Conservation (phyloP, 192 early-diverging fungal genomes). For the Phlyctochytrium bullatum region DNA sequence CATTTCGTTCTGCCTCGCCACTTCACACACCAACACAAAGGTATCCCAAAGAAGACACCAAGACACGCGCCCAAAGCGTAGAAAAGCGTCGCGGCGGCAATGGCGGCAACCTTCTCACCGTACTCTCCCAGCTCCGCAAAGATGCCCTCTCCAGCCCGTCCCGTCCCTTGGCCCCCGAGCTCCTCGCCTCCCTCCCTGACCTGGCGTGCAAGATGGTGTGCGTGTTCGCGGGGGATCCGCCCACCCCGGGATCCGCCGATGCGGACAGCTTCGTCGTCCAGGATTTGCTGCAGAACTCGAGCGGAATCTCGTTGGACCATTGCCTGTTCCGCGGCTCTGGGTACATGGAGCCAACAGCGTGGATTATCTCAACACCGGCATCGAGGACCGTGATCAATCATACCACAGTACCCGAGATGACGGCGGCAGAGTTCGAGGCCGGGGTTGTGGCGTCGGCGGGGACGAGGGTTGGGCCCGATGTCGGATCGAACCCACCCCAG, state of each 20-base stretch:
- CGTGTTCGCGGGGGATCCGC: constrained; percentile 17
- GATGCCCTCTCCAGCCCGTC: neutral
- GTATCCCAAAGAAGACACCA: constrained; percentile 57
- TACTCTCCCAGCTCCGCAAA: constrained; percentile 43
- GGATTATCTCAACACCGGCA: constrained; percentile 58
- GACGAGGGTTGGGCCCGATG: no score
- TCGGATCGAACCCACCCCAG: neutral
- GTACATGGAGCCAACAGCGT: constrained; percentile 42
- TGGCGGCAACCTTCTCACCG: constrained; percentile 53
- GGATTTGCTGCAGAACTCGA: constrained; percentile 7
- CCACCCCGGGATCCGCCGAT: neutral
- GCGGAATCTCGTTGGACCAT: constrained; percentile 13
- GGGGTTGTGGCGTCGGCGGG: constrained; percentile 27
- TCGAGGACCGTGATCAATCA: constrained; percentile 66
- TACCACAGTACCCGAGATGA: constrained; percentile 60
- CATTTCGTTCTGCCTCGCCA: neutral
- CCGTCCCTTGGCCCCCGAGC: neutral
- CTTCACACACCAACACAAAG: constrained; percentile 2
- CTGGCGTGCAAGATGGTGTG: constrained; percentile 12
- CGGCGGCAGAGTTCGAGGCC: constrained; percentile 51
- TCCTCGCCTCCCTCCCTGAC: neutral
- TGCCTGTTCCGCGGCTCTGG: constrained; percentile 25
- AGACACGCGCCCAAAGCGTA: constrained; percentile 52
- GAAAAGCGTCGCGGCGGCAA: constrained; percentile 69
- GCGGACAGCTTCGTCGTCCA: constrained; percentile 8